Evolutionary conservation across 768 basidiomycete genomes (phyloP).

Genomic region (Collybia mongolica): DNA sequence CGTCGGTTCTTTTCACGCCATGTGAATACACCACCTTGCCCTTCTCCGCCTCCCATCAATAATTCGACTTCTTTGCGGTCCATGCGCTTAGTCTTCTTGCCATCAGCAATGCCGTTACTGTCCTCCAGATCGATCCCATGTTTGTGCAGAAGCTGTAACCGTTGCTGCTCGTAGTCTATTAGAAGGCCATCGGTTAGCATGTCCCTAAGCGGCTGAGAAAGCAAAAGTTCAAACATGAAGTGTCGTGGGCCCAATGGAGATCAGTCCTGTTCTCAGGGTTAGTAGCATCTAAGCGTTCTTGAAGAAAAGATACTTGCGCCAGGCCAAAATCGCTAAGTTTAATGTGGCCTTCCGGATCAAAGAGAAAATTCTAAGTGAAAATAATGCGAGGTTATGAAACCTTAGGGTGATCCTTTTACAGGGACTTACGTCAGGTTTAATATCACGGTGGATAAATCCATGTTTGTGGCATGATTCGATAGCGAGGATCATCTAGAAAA

Average conservation of each 20-base stretch:
- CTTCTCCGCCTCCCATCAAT: conserved; percentile 82
- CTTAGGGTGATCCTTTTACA: conserved; percentile 16
- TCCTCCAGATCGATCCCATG: conserved; percentile 96
- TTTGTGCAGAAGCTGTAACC: conserved; percentile 82
- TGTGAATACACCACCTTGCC: conserved; percentile 83
- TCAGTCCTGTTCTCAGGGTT: conserved; percentile 57
- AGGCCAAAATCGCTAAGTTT: conserved; percentile 95
- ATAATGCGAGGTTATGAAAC: conserved; percentile 14
- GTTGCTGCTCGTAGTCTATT: conserved; percentile 92
- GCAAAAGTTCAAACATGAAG: conserved; percentile 58
- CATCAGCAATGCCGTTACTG: conserved; percentile 59
- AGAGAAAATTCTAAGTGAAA: conserved; percentile 81
- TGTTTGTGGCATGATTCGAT: conserved; percentile 92
- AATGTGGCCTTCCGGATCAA: conserved; percentile 92
- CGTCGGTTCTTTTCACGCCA: conserved; percentile 94
- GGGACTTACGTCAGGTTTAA: conserved; percentile 83
- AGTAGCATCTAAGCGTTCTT: conserved; percentile 4
- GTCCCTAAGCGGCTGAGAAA: conserved; percentile 1
- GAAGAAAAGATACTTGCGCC: conserved; percentile 67
- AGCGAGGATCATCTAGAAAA: conserved; percentile 82
- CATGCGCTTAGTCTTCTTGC: conserved; percentile 74
- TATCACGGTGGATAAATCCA: conserved; percentile 97
- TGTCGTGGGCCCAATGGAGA: conserved; percentile 97
- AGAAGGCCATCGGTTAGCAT: conserved; percentile 14
- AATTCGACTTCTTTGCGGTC: conserved; percentile 79